Evolutionary conservation across 768 basidiomycete species (phyloP), one percentile per base, ranked within the genome.

Genomic region (Cystoderma amianthinum): DNA sequence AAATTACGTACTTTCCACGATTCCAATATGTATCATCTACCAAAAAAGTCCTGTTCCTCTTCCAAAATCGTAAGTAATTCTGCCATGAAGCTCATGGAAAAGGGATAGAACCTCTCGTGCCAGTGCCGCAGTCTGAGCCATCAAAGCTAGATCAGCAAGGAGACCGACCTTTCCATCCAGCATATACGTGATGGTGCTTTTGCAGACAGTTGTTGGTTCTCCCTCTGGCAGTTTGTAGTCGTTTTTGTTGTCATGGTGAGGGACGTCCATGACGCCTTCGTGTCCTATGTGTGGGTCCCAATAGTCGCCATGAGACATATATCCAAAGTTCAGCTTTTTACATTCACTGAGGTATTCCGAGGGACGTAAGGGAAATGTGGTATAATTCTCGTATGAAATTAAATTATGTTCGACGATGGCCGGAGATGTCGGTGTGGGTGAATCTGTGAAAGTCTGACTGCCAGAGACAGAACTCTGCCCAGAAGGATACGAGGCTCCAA

Each of bases 21-120:
- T 82, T 78, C 83, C 84, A 86, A 46, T 78, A 73, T 1, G 73
- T 74, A 56, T 86, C 83, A 43, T 82, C 76, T 3, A 86, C 64
- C 40, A 85, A 65, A 58, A 86, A 80, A 2, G 82, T 83, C 28
- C 76, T 63, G 49, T 78, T 76, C 43, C 71, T 65, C 82, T 84
- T n/a, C n/a, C n/a, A n/a, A n/a, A n/a, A n/a, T n/a, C n/a, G 44
- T 45, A 41, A 48, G 36, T 42, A 28, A 36, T 24, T 22, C 13
- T 22, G 3, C 11, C 12, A 46, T 15, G 13, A 23, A 18, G 38
- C 11, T 20, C 22, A 37, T 36, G 5, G 19, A 41, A 32, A 10
- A 23, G 6, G 37, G 11, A 30, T 47, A 21, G 23, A 21, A 83
- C 83, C 67, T 83, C 78, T 44, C 75, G 68, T 37, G 84, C 82